These are phyloP conservation scores for Phytophthora palmivora DNA, from an alignment of 352 stramenopile species.

Conservation along the genomic window DNA sequence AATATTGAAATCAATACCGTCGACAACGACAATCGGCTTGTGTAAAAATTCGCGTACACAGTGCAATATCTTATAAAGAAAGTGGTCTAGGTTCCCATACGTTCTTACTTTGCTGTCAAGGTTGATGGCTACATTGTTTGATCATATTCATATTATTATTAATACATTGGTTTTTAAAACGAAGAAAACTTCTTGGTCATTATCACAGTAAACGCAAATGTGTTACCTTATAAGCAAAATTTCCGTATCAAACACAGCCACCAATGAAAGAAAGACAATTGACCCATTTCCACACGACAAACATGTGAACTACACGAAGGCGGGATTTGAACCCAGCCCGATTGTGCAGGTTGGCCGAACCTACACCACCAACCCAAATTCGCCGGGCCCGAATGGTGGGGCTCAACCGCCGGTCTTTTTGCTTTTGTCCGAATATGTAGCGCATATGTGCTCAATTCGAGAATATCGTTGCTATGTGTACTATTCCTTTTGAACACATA, in stretches of 20 bases:
- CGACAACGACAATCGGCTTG: constrained; percentile 7
- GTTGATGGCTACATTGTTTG: constrained; percentile 15
- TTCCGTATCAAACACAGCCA: constrained; percentile 22
- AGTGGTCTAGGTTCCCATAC: not conserved
- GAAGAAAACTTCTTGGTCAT: not conserved
- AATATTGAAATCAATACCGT: constrained; percentile 16
- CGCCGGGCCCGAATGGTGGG: too few species aligned
- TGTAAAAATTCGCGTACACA: constrained; percentile 13
- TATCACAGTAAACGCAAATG: not conserved
- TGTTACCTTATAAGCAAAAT: constrained; percentile 1
- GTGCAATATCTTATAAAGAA: constrained; percentile 8
- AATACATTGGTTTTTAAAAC: constrained; percentile 6
- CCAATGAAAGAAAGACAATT: not conserved
- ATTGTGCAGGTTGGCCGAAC: not conserved
- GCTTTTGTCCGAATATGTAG: too few species aligned
- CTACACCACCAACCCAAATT: too few species aligned
- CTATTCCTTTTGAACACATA: too few species aligned
- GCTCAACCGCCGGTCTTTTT: too few species aligned
- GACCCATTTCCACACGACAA: not conserved
- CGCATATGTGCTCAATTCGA: too few species aligned
- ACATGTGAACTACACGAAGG: not conserved
- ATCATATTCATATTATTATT: not conserved
- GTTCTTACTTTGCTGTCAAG: constrained; percentile 19
- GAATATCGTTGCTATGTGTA: too few species aligned
- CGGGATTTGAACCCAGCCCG: not conserved